These are phyloP conservation scores for Cladobotryum protrusum DNA, from an alignment of 2,329 filamentous ascomycete genomes.

Conservation along the genomic window DNA sequence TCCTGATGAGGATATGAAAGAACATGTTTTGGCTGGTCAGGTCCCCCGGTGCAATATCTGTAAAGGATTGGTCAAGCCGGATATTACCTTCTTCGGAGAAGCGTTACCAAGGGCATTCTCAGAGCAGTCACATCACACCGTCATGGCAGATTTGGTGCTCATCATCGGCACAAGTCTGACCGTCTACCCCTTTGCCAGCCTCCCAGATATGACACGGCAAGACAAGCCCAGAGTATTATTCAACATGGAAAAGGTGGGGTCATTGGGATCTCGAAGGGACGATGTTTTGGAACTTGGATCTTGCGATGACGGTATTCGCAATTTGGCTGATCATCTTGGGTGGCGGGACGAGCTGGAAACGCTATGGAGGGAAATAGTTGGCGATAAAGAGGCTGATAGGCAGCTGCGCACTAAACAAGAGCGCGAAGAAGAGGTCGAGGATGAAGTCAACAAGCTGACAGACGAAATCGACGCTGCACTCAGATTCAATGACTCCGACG, in stretches of 20 bases:
- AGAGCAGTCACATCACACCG: constrained; percentile 38
- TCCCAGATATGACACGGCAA: constrained; percentile 60
- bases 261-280: constrained; percentile 68
- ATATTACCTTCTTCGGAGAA: constrained; percentile 93
- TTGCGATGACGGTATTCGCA: constrained; percentile 75
- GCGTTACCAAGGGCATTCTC: constrained; percentile 41
- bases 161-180: constrained; percentile 83
- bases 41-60: constrained; percentile 70
- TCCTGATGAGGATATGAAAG: constrained; percentile 67
- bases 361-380: constrained; percentile 64
- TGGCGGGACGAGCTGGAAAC: constrained; percentile 80
- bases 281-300: constrained; percentile 80
- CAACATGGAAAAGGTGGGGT: constrained; percentile 79
- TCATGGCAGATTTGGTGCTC: constrained; percentile 68
- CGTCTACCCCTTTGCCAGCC: constrained; percentile 81
- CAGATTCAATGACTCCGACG: constrained; percentile 21
- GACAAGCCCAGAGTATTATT: constrained; percentile 73
- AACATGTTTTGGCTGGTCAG: constrained; percentile 57
- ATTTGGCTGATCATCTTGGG: constrained; percentile 71
- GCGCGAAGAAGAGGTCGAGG: constrained; percentile 30
- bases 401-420: constrained; percentile 32
- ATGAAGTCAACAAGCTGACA: constrained; percentile 38
- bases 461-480: constrained; percentile 30
- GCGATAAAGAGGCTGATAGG: constrained; percentile 50
- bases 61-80: constrained; percentile 78